A percentile compares a stretch with the other conserved stretches of the same genome.
Evolutionary conservation across 192 early-diverging fungal genomes (phyloP).

Genomic region (Linnemannia schmuckeri): DNA sequence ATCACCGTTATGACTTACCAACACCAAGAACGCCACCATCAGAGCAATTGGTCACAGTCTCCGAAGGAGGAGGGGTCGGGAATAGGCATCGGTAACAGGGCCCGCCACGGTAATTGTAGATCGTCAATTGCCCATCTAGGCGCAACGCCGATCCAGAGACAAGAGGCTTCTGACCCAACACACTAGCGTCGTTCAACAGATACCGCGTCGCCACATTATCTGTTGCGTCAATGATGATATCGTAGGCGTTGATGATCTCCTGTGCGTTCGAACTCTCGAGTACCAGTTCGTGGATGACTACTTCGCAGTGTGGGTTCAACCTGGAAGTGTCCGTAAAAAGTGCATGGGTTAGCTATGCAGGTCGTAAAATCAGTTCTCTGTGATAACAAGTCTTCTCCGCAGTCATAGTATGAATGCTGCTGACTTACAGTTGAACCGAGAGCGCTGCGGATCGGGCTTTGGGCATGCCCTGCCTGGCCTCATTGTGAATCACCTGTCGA

Average conservation of each 20-base stretch:
- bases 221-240: constrained; percentile 90
- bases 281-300: constrained; percentile 75
- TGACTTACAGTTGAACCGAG: constrained; percentile 63
- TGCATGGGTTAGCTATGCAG: background rate
- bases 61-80: constrained; percentile 91
- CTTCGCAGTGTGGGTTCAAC: constrained; percentile 76
- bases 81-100: constrained; percentile 98
- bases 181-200: constrained; percentile 94
- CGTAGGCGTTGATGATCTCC: constrained; percentile 79
- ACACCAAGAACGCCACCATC: constrained; percentile 95
- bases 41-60: constrained; percentile 89
- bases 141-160: constrained; percentile 92
- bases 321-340: constrained; percentile 43
- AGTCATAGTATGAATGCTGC: background rate
- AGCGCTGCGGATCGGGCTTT: constrained; percentile 86
- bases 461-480: constrained; percentile 70
- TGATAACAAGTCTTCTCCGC: background rate
- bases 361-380: background rate
- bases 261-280: constrained; percentile 88
- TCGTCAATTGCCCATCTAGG: constrained; percentile 95
- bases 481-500: constrained; percentile 93
- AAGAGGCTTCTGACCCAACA: constrained; percentile 83
- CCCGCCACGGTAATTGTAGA: constrained; percentile 91
- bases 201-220: constrained; percentile 98
- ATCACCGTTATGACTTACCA: constrained; percentile 56